A percentile compares a stretch with the other conserved stretches of the same genome.
Conservation (phyloP, 2,329 filamentous ascomycete species). For the Diplodia mutila region DNA sequence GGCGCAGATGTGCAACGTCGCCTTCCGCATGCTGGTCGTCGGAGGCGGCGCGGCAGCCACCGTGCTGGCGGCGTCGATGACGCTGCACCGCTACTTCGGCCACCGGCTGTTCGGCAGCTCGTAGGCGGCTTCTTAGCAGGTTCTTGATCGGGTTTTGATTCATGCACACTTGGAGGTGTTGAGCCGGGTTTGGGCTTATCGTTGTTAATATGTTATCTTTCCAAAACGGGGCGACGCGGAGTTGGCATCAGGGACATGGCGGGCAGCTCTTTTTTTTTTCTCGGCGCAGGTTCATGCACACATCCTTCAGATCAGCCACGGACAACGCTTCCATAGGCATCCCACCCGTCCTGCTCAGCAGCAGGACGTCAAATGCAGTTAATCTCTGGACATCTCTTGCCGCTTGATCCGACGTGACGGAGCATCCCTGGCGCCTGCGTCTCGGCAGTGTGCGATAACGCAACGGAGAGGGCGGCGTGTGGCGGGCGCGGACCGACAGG, state of each 20-base stretch:
- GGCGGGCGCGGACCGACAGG: not conserved
- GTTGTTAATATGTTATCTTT: conserved; percentile 22
- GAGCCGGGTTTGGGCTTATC: conserved; percentile 22
- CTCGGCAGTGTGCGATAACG: not conserved
- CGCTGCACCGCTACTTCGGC: conserved; percentile 27
- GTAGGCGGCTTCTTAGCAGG: conserved; percentile 15
- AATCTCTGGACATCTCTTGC: conserved; percentile 3
- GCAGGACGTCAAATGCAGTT: not conserved
- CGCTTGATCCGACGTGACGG: conserved; percentile 12
- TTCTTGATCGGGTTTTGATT: conserved; percentile 9
- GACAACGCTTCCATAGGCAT: not conserved
- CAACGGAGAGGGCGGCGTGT: not conserved
- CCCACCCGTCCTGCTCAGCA: not conserved
- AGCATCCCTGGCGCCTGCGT: not conserved
- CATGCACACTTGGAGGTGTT: conserved; percentile 8
- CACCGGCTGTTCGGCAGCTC: conserved; percentile 22
- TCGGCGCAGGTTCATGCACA: conserved; percentile 11
- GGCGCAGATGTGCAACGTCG: conserved; percentile 60
- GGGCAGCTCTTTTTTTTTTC: conserved; percentile 10
- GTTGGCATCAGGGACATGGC: conserved; percentile 22
- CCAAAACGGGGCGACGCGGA: conserved; percentile 22
- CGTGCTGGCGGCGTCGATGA: conserved; percentile 27
- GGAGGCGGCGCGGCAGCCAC: conserved; percentile 52
- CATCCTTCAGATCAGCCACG: not conserved
- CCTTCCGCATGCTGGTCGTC: conserved; percentile 55